Evolutionary conservation across 441 rosid species (phyloP).

Genomic region (Pelargonium exstipulatum): DNA sequence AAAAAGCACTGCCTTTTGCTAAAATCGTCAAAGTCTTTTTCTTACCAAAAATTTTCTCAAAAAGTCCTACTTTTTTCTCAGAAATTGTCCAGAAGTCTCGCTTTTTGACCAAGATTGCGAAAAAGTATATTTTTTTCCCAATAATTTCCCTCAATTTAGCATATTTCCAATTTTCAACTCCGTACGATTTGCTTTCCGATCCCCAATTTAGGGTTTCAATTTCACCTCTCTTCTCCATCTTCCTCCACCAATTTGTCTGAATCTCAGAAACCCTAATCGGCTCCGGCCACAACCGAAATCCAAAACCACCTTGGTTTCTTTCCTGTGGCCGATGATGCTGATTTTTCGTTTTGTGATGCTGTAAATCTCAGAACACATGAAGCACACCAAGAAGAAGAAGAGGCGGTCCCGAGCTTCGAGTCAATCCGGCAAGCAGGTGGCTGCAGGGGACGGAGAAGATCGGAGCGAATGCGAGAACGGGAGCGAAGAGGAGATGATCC

Average conservation of each 20-base stretch:
- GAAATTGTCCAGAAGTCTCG: too few species aligned
- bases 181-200: neutral
- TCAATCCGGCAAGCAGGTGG: slow-evolving; percentile 20
- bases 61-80: too few species aligned
- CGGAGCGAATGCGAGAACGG: slow-evolving; percentile 12
- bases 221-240: too few species aligned
- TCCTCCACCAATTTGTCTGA: too few species aligned
- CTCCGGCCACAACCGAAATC: neutral
- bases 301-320: too few species aligned
- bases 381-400: slow-evolving; percentile 47
- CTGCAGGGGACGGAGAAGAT: slow-evolving; percentile 19
- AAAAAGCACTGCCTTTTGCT: too few species aligned
- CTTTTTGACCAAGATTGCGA: too few species aligned
- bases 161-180: neutral
- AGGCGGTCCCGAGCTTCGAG: slow-evolving; percentile 28
- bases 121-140: neutral
- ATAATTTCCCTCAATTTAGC: neutral
- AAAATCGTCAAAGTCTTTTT: too few species aligned
- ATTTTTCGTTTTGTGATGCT: too few species aligned
- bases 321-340: too few species aligned
- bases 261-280: neutral
- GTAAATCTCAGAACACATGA: slow-evolving; percentile 25
- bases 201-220: neutral
- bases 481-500: slow-evolving; percentile 20
- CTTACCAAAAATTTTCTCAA: too few species aligned